Percentiles rank a stretch among this genome's conserved stretches.
phyloP scores from a whole-genome alignment of 352 stramenopile species.

The Hyaloperonospora brassicae region DNA sequence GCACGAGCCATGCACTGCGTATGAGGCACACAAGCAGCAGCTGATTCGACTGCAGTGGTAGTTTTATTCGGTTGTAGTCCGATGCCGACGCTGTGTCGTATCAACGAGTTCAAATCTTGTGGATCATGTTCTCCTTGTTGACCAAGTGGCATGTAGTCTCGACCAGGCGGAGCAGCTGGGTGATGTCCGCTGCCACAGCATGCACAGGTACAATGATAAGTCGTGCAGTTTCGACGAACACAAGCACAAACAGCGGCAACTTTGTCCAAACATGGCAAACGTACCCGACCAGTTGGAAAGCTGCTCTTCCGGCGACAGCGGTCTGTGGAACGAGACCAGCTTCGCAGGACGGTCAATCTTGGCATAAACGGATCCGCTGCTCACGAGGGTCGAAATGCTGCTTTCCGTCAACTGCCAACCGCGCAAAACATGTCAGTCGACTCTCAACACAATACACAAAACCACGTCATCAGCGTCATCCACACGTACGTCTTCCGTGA shows the following conservation, averaged over 20 bases:
- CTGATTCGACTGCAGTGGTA: no score
- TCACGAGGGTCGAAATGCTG: slow-evolving; percentile 88
- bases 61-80: background rate
- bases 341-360: slow-evolving; percentile 98
- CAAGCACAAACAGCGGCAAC: background rate
- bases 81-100: slow-evolving; percentile 6
- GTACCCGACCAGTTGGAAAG: slow-evolving; percentile 92
- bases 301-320: slow-evolving; percentile 88
- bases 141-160: slow-evolving; percentile 98
- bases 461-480: background rate
- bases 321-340: slow-evolving; percentile 90
- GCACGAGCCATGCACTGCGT: no score
- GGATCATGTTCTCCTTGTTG: slow-evolving; percentile 98
- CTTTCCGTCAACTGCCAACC: slow-evolving; percentile 50
- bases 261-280: slow-evolving; percentile 7
- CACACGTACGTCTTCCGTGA: slow-evolving; percentile 80
- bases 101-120: slow-evolving; percentile 70
- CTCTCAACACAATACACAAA: background rate
- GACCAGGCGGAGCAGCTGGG: slow-evolving; percentile 91
- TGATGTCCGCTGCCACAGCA: slow-evolving; percentile 82
- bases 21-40: no score
- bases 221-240: background rate
- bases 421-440: slow-evolving; percentile 10
- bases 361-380: slow-evolving; percentile 89
- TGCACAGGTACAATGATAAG: slow-evolving; percentile 6